Evolutionary conservation across 768 basidiomycete species (phyloP).

Genomic region (Polyporus arcularius): DNA sequence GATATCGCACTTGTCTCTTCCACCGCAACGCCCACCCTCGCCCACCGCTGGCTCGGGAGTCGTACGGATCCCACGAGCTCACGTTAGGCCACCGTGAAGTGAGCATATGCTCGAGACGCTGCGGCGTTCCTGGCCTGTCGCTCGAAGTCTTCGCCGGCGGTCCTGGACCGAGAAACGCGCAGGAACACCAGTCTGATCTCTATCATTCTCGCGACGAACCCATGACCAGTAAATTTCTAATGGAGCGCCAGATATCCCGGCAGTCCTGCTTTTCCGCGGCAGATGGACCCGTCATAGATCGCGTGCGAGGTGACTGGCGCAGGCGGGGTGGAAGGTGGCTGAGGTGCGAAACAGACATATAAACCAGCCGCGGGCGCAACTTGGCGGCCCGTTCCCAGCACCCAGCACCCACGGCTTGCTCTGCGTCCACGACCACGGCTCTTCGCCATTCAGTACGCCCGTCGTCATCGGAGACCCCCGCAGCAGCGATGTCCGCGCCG

Average conservation of each 20-base stretch:
- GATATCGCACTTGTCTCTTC: no score
- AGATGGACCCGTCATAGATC: neutral
- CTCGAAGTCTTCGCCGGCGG: no score
- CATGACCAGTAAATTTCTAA: neutral
- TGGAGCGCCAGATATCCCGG: neutral
- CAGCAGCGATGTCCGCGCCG: slow-evolving; percentile 5
- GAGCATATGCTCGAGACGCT: no score
- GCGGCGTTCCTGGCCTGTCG: no score
- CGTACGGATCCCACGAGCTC: no score
- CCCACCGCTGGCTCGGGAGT: no score
- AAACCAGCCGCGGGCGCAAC: neutral
- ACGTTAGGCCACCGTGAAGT: no score
- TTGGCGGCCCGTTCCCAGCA: neutral
- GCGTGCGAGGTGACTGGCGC: neutral
- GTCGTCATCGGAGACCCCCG: neutral
- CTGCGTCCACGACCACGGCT: neutral
- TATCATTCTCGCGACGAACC: neutral
- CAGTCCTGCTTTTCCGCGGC: neutral
- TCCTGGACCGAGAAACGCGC: no score
- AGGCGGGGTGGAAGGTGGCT: neutral
- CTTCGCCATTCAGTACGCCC: neutral
- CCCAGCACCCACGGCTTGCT: neutral
- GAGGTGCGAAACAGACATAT: neutral
- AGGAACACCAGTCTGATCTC: neutral
- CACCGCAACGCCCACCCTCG: no score